phyloP scores from a whole-genome alignment of 148 eudicot species.

The Tetragonia tetragonoides region DNA sequence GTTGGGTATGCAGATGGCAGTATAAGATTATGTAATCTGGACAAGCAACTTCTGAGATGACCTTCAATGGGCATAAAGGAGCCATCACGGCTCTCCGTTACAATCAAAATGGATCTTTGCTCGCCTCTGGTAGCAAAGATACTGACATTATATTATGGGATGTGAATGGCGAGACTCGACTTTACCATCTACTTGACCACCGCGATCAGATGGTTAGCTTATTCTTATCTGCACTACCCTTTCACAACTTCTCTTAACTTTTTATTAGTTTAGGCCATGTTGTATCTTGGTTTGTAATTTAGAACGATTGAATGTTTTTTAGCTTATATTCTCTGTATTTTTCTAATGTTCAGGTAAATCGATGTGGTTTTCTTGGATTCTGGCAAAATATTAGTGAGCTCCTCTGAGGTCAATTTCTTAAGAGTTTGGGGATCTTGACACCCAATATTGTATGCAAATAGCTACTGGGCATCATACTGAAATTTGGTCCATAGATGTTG shows the following conservation, averaged over 20 bases:
- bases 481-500: conserved; percentile 87
- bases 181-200: conserved; percentile 89
- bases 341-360: conserved; percentile 60
- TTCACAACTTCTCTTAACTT: not conserved
- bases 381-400: conserved; percentile 78
- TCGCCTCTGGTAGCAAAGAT: conserved; percentile 97
- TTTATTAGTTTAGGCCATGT: not conserved
- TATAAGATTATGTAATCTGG: conserved; percentile 82
- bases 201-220: conserved; percentile 98
- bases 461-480: conserved; percentile 93
- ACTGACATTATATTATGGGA: conserved; percentile 93
- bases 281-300: too few species aligned
- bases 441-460: conserved; percentile 92
- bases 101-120: conserved; percentile 72
- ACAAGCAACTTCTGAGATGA: conserved; percentile 80
- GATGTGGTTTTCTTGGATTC: conserved; percentile 83
- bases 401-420: conserved; percentile 92
- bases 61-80: conserved; percentile 95
- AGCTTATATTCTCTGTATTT: conserved; percentile 12
- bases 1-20: conserved; percentile 96
- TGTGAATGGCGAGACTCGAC: conserved; percentile 92
- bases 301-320: too few species aligned
- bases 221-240: not conserved
- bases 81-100: conserved; percentile 73
- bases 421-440: conserved; percentile 98